Evolutionary conservation across 495 filamentous ascomycete genomes (phyloP).

Genomic region (Aspergillus haitiensis): DNA sequence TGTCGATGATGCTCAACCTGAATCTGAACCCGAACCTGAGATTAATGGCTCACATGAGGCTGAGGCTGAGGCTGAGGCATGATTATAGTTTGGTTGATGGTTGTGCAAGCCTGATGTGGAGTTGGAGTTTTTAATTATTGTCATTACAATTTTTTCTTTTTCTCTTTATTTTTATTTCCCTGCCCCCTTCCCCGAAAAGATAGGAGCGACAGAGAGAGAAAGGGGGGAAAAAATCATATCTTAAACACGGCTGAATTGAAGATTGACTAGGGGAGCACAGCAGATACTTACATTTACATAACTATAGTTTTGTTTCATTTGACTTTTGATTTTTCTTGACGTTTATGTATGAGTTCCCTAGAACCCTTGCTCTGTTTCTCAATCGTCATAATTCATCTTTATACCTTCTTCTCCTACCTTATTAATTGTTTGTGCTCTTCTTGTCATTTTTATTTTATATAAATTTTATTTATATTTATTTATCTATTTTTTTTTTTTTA

Average conservation of each 20-base stretch:
- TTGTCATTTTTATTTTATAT: no score
- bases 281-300: no score
- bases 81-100: constrained; percentile 1
- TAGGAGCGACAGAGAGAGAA: no score
- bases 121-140: constrained; percentile 5
- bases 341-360: not conserved
- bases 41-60: constrained; percentile 39
- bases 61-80: constrained; percentile 32
- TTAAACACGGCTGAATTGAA: no score
- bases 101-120: not conserved
- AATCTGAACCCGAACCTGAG: constrained; percentile 35
- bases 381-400: constrained; percentile 12
- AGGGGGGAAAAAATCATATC: no score
- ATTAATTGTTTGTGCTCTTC: not conserved
- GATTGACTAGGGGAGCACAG: no score
- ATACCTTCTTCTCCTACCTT: not conserved
- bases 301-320: constrained; percentile 3
- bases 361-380: not conserved
- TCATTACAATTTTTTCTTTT: constrained; percentile 7
- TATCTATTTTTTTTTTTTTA: no score
- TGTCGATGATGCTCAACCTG: constrained; percentile 42
- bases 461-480: no score
- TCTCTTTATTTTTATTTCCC: not conserved
- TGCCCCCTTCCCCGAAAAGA: not conserved
- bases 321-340: not conserved